phyloP scores from a whole-genome alignment of 192 early-diverging fungal species.

The Backusella parvicylindrica region DNA sequence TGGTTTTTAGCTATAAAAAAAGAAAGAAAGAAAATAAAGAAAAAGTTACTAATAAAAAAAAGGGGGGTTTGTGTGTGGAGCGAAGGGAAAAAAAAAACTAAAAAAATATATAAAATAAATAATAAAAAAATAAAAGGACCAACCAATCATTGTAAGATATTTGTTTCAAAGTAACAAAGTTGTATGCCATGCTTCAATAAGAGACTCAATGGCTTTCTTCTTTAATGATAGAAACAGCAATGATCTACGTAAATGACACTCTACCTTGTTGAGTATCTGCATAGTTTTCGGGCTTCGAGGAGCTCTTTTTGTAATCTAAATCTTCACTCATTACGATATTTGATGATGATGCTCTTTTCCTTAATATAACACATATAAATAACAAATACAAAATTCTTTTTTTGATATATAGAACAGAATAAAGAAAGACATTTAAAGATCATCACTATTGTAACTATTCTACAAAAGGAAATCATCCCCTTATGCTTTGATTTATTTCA shows the following conservation, averaged over 20 bases:
- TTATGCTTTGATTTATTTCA: neutral
- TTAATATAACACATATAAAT: too few species aligned
- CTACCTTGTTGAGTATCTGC: too few species aligned
- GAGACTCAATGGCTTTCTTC: neutral
- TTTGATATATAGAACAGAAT: neutral
- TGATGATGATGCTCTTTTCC: too few species aligned
- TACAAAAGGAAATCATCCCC: neutral
- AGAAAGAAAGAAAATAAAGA: neutral
- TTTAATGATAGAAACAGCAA: too few species aligned
- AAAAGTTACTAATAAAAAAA: neutral
- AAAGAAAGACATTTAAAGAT: neutral
- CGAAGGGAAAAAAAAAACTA: neutral
- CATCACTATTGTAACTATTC: neutral
- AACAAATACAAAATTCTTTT: too few species aligned
- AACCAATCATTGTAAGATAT: conserved; percentile 51
- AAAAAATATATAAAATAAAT: neutral
- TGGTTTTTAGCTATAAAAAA: neutral
- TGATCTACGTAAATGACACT: neutral
- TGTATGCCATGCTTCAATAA: neutral
- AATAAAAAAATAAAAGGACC: neutral
- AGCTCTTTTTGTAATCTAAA: too few species aligned
- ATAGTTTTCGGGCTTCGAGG: too few species aligned
- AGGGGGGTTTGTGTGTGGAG: neutral
- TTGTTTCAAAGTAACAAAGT: neutral
- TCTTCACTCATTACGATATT: too few species aligned